phyloP scores from a whole-genome alignment of 2,329 filamentous ascomycete species.

The Albifimbria verrucaria region DNA sequence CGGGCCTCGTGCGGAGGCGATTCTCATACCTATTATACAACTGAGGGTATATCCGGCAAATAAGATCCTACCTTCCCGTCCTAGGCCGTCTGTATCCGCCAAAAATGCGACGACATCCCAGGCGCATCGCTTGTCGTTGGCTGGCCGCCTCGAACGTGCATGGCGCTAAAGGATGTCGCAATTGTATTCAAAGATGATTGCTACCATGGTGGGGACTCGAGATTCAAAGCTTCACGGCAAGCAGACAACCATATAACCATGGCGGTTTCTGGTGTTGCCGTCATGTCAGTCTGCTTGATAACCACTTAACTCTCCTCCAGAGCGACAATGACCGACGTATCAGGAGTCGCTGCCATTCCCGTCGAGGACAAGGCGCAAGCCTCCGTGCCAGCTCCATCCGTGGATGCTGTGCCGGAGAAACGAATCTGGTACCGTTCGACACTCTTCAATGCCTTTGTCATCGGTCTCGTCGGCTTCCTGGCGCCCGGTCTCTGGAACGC shows the following conservation, averaged over 20 bases:
- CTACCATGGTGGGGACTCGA: neutral
- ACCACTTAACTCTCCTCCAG: too few species aligned
- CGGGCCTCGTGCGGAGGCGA: too few species aligned
- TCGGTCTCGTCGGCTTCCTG: conserved; percentile 44
- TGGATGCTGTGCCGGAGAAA: neutral
- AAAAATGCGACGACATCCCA: neutral
- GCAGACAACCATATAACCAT: neutral
- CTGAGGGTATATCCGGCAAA: too few species aligned
- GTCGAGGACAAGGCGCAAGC: neutral
- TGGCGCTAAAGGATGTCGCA: neutral
- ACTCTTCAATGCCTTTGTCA: conserved; percentile 51
- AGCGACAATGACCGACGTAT: neutral
- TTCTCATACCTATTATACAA: too few species aligned
- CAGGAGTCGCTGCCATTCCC: neutral
- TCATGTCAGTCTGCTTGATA: too few species aligned
- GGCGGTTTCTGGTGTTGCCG: too few species aligned
- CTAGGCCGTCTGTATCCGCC: too few species aligned
- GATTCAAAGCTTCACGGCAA: neutral
- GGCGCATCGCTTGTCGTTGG: neutral
- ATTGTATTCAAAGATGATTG: neutral
- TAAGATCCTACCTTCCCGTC: too few species aligned
- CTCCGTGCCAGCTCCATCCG: neutral
- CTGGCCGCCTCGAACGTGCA: neutral
- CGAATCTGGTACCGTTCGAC: conserved; percentile 46
- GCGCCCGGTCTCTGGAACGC: conserved; percentile 38